Evolutionary conservation across 2,329 filamentous ascomycete species (phyloP).

Genomic region (Pyrenochaeta sp.): DNA sequence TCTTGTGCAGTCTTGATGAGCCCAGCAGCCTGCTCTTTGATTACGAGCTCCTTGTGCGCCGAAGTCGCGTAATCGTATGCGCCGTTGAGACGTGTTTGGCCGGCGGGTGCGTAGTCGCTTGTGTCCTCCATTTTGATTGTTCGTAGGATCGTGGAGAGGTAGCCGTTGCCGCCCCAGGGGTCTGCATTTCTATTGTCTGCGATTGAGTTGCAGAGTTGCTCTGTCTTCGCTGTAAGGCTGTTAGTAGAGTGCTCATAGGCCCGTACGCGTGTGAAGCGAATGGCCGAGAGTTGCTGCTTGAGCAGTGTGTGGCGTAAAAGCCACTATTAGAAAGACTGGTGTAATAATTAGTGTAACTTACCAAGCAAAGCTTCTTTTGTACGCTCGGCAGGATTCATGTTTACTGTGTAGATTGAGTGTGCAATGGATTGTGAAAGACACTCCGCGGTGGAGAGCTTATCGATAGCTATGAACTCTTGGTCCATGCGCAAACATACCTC

Average conservation of each 20-base stretch:
- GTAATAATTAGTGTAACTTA: conserved; percentile 20
- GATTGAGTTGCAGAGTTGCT: conserved; percentile 51
- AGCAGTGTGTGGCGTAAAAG: neutral
- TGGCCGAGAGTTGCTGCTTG: neutral
- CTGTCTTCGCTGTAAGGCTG: conserved; percentile 46
- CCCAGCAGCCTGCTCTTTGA: conserved; percentile 66
- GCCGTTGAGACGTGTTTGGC: conserved; percentile 14
- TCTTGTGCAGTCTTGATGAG: conserved; percentile 70
- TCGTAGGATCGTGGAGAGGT: conserved; percentile 64
- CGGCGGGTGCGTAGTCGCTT: conserved; percentile 20
- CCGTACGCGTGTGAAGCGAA: neutral
- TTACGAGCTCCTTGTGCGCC: conserved; percentile 65
- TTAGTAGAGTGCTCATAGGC: neutral
- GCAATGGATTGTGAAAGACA: neutral
- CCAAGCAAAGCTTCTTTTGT: conserved; percentile 53
- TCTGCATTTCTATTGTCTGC: conserved; percentile 55
- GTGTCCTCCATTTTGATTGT: conserved; percentile 60
- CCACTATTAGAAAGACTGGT: neutral
- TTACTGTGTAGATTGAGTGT: conserved; percentile 3
- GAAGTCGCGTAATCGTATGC: conserved; percentile 63
- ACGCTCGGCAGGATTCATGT: conserved; percentile 53
- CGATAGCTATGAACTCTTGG: neutral
- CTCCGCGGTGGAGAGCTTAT: conserved; percentile 1
- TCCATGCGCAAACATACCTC: neutral
- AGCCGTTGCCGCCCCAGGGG: conserved; percentile 33